Percentiles rank a stretch among this genome's conserved stretches.
These are phyloP conservation scores for Terfezia claveryi DNA, from an alignment of 495 filamentous ascomycete genomes.

Conservation along the genomic window DNA sequence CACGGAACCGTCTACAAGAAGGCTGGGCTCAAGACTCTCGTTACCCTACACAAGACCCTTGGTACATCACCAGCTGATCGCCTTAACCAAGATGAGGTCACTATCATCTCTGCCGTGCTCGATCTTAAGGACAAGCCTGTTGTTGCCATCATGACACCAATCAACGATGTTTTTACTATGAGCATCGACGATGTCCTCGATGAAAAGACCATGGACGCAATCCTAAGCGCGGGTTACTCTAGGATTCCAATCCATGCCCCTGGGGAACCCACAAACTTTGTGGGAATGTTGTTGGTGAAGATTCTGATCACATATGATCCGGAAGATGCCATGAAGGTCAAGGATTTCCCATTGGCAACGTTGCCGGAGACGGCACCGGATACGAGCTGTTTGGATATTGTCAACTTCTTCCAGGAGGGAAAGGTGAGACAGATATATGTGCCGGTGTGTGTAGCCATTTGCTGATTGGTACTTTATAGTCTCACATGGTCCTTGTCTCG, in stretches of 20 bases:
- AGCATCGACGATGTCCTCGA: constrained; percentile 77
- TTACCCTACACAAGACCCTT: constrained; percentile 78
- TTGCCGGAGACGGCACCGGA: constrained; percentile 85
- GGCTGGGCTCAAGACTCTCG: constrained; percentile 70
- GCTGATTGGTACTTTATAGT: constrained; percentile 17
- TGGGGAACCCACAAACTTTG: constrained; percentile 64
- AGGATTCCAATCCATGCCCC: constrained; percentile 82
- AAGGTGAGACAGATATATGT: constrained; percentile 24
- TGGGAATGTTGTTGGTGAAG: constrained; percentile 94
- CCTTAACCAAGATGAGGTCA: constrained; percentile 91
- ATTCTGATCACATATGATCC: constrained; percentile 97
- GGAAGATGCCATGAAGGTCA: constrained; percentile 64
- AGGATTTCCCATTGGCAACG: constrained; percentile 79
- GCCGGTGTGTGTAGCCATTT: too few species aligned
- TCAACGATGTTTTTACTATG: constrained; percentile 92
- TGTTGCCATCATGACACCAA: constrained; percentile 90
- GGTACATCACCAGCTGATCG: constrained; percentile 64
- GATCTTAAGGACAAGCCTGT: constrained; percentile 93
- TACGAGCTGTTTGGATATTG: constrained; percentile 89
- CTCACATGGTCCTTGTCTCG: constrained; percentile 93
- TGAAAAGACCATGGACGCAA: constrained; percentile 76
- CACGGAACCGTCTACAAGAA: constrained; percentile 94
- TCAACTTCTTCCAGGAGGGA: constrained; percentile 98
- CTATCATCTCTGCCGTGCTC: constrained; percentile 89
- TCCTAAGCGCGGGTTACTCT: constrained; percentile 82